Base-by-base conservation (phyloP, 208 protist species). In the Leishmania turanica region DNA sequence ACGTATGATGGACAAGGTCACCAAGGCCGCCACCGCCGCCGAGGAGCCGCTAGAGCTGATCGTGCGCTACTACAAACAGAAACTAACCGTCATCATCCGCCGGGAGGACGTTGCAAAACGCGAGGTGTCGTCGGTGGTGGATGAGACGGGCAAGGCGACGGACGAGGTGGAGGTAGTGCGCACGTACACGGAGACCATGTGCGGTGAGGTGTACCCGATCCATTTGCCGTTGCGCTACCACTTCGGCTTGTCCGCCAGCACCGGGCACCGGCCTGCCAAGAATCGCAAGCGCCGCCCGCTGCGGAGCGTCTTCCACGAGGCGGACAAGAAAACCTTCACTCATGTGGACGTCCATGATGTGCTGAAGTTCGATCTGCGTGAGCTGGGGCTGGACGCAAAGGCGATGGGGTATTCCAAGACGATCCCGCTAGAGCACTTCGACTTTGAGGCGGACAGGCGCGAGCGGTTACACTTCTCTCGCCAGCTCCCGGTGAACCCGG, bases 331-430 rank as follows among this genome's bases (percentile, higher is more conserved):
- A 53, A 82, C 82, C 0, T 76, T 85, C 45, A 92, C 87, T 68
- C 92, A 96, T 72, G 91, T 96, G 27, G 93, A 96, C 76, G 86
- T 95, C 21, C 93, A 96, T 78, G 93, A 96, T 75, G 85, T 93
- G 19, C 78, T 88, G 60, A 83, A 79, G 77, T 89, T 96, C 70
- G 89, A 96, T 78, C 71, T 96, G 54, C 93, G 93, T 54, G 93
- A 95, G 71, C 83, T 96, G 49, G 93, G 91, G 40, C 82, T 79
- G 40, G 89, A 96, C 73, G 87, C 91, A 1, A 92, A 90, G 83
- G 86, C 81, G 34, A 94, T 96, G 92, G 89, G 92, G 1, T 94
- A 96, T 80, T 90, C 87, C 68, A 96, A 94, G 83, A 91, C 87
- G 37, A 90, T 94, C 51, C 89, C 92, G 21, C 75, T 96, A 21